phyloP scores from a whole-genome alignment of 768 basidiomycete species.

The Dioszegia hungarica region DNA sequence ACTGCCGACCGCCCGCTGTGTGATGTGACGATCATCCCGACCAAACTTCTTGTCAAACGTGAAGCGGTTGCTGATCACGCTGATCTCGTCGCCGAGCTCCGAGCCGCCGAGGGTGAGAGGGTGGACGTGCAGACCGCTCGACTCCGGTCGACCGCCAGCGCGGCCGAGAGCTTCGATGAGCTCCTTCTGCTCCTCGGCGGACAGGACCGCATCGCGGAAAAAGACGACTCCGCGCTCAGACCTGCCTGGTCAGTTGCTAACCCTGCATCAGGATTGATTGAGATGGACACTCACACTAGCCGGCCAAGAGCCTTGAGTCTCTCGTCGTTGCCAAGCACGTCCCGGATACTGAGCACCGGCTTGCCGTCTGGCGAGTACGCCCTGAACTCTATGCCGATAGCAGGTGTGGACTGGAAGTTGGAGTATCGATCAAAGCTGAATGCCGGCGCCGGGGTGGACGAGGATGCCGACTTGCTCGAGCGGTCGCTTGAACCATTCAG shows the following conservation, averaged over 20 bases:
- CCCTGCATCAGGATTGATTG: background rate
- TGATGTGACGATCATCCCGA: constrained; percentile 6
- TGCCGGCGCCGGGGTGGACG: background rate
- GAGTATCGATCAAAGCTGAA: constrained; percentile 26
- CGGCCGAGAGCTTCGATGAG: constrained; percentile 53
- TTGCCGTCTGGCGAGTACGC: constrained; percentile 18
- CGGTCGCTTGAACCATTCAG: too few species aligned
- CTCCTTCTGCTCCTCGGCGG: constrained; percentile 55
- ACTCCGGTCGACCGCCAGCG: constrained; percentile 54
- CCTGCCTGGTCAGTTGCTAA: constrained; percentile 16
- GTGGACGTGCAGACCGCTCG: constrained; percentile 57
- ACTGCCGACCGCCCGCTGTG: constrained; percentile 24
- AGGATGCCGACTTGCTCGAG: too few species aligned
- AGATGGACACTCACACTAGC: constrained; percentile 27
- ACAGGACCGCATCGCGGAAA: constrained; percentile 55
- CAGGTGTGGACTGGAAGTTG: constrained; percentile 51
- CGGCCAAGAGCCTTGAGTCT: constrained; percentile 25
- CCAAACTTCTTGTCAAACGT: constrained; percentile 21
- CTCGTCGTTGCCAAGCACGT: constrained; percentile 19
- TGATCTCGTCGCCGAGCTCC: constrained; percentile 57
- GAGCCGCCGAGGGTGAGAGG: constrained; percentile 56
- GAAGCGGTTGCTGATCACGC: constrained; percentile 54
- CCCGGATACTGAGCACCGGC: constrained; percentile 16
- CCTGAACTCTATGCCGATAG: constrained; percentile 57
- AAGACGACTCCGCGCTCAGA: constrained; percentile 61